phyloP scores from a whole-genome alignment of 352 stramenopile genomes.

The Globisporangium cylindrosporum region DNA sequence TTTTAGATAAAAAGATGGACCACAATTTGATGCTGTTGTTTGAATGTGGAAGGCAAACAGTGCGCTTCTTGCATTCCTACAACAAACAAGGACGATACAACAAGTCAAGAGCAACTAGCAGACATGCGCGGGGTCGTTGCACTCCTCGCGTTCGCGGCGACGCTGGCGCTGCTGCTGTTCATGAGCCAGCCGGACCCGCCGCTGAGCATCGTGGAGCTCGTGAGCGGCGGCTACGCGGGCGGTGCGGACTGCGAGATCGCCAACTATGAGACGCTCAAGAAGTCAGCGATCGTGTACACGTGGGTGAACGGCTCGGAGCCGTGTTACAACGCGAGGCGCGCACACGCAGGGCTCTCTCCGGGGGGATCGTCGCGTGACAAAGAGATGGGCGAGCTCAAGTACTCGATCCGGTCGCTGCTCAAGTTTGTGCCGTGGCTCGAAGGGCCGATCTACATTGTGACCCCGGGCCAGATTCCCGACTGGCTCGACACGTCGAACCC shows the following conservation, averaged over 20 bases:
- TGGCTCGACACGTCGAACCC: conserved; percentile 73
- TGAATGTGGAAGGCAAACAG: not conserved
- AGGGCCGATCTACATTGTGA: conserved; percentile 83
- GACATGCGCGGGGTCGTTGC: conserved; percentile 48
- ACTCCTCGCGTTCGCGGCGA: conserved; percentile 42
- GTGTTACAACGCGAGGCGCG: conserved; percentile 70
- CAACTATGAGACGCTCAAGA: conserved; percentile 61
- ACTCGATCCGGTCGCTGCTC: conserved; percentile 77
- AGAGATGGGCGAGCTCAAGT: conserved; percentile 87
- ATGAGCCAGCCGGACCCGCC: conserved; percentile 49
- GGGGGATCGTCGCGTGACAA: conserved; percentile 75
- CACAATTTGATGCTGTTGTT: not conserved
- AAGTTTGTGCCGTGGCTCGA: conserved; percentile 80
- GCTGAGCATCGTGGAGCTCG: conserved; percentile 46
- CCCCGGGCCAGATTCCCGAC: conserved; percentile 73
- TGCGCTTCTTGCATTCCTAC: too few species aligned
- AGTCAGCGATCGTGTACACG: conserved; percentile 79
- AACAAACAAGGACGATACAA: not conserved
- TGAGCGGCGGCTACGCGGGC: conserved; percentile 34
- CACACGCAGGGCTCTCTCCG: conserved; percentile 43
- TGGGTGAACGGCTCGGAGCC: conserved; percentile 82
- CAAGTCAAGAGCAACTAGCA: not conserved
- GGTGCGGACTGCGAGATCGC: conserved; percentile 52
- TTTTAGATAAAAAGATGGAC: too few species aligned
- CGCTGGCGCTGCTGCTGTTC: conserved; percentile 48